phyloP scores from a whole-genome alignment of 1,139 yeast genomes.

The Pneumocystis canis region DNA sequence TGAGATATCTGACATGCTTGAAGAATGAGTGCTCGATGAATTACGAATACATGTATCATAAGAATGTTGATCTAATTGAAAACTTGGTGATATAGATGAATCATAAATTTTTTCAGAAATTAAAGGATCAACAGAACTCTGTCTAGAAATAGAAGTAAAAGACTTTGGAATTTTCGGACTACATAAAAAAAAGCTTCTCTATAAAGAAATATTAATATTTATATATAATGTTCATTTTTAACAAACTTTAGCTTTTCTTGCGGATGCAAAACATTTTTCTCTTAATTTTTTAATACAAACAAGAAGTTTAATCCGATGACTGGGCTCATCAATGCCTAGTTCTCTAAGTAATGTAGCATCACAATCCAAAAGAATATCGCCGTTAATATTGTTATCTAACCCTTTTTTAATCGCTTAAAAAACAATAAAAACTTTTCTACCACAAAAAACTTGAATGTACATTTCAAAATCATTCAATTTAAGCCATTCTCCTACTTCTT shows the following conservation, averaged over 20 bases:
- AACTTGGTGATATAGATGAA: not conserved
- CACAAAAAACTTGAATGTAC: not conserved
- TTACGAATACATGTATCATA: not conserved
- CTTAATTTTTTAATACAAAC: slow-evolving; percentile 30
- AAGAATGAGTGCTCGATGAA: not conserved
- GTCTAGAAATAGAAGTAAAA: not conserved
- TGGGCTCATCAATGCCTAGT: slow-evolving; percentile 61
- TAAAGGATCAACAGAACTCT: not conserved
- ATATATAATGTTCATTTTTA: not conserved
- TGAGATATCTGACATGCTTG: not conserved
- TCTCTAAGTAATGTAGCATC: slow-evolving; percentile 59
- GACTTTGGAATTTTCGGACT: not conserved
- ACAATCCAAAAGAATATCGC: slow-evolving; percentile 46
- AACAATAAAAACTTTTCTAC: not conserved
- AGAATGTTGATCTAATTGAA: not conserved
- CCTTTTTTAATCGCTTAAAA: not conserved
- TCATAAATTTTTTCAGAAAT: not conserved
- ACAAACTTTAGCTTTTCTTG: slow-evolving; percentile 1
- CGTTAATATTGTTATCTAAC: slow-evolving; percentile 38
- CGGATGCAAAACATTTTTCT: slow-evolving; percentile 13
- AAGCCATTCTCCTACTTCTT: slow-evolving; percentile 2
- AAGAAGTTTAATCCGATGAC: slow-evolving; percentile 62
- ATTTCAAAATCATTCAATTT: not conserved
- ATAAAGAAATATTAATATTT: not conserved
- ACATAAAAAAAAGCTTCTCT: not conserved